These are phyloP conservation scores for Peronospora farinosa DNA, from an alignment of 352 stramenopile species.

Conservation along the genomic window DNA sequence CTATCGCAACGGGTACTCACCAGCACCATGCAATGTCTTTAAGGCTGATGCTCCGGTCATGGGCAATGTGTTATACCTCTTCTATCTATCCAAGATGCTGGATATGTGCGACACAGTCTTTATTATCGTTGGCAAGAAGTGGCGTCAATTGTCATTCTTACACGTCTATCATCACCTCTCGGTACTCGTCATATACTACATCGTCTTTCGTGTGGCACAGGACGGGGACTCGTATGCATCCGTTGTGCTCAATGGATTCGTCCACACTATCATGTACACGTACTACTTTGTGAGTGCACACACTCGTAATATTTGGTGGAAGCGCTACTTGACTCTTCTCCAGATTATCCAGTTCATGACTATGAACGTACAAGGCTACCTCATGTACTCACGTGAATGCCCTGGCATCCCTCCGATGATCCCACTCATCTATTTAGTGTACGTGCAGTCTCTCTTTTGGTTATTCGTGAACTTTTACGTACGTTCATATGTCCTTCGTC, in stretches of 20 bases:
- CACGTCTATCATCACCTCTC: slow-evolving; percentile 96
- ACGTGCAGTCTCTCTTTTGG: slow-evolving; percentile 79
- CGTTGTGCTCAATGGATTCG: slow-evolving; percentile 95
- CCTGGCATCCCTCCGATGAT: slow-evolving; percentile 85
- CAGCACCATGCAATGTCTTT: slow-evolving; percentile 90
- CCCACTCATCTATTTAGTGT: slow-evolving; percentile 88
- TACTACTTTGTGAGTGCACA: slow-evolving; percentile 98
- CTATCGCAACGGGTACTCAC: slow-evolving; percentile 89
- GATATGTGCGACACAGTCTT: slow-evolving; percentile 94
- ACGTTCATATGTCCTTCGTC: slow-evolving; percentile 74
- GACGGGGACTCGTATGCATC: slow-evolving; percentile 96
- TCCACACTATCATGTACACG: slow-evolving; percentile 99
- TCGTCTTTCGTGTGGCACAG: slow-evolving; percentile 90
- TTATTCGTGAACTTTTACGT: slow-evolving; percentile 97
- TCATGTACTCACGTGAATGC: slow-evolving; percentile 39
- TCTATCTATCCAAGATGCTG: slow-evolving; percentile 96
- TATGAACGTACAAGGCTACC: slow-evolving; percentile 74
- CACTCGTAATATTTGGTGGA: slow-evolving; percentile 97
- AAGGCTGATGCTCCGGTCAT: slow-evolving; percentile 87
- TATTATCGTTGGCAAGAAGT: slow-evolving; percentile 97
- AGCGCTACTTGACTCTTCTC: slow-evolving; percentile 92
- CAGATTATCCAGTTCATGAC: slow-evolving; percentile 93
- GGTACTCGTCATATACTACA: slow-evolving; percentile 86
- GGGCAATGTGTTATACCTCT: slow-evolving; percentile 95
- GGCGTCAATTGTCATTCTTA: slow-evolving; percentile 95